Evolutionary conservation across 495 filamentous ascomycete species (phyloP).

Genomic region (Trypethelium eluteriae): DNA sequence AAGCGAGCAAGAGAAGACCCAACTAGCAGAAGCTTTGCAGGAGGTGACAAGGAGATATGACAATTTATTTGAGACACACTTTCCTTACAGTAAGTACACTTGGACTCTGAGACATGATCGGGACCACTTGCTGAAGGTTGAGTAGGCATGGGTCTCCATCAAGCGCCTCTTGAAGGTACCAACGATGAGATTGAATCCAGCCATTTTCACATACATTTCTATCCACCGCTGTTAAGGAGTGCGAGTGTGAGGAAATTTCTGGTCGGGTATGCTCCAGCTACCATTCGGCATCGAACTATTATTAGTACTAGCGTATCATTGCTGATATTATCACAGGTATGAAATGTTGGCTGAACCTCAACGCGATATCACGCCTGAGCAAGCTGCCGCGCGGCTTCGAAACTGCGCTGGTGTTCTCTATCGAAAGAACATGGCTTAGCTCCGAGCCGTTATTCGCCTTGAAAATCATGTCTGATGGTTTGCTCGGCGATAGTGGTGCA

Average conservation of each 20-base stretch:
- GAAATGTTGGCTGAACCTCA: conserved; percentile 96
- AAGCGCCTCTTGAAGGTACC: conserved; percentile 82
- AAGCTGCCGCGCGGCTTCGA: conserved; percentile 73
- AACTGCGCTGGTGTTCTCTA: conserved; percentile 75
- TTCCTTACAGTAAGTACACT: conserved; percentile 68
- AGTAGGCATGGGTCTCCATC: conserved; percentile 68
- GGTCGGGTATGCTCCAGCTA: conserved; percentile 54
- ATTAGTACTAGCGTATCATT: background rate
- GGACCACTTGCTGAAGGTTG: background rate
- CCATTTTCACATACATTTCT: conserved; percentile 95
- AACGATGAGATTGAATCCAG: conserved; percentile 76
- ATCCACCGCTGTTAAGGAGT: conserved; percentile 83
- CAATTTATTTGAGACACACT: conserved; percentile 92
- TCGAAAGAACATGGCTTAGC: conserved; percentile 52
- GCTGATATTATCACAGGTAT: conserved; percentile 38
- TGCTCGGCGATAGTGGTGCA: background rate
- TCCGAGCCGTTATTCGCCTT: background rate
- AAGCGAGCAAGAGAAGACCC: conserved; percentile 53
- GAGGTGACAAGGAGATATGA: conserved; percentile 88
- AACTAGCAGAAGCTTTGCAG: conserved; percentile 73
- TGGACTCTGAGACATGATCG: conserved; percentile 12
- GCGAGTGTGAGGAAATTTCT: conserved; percentile 93
- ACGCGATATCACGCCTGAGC: conserved; percentile 94
- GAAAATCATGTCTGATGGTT: background rate
- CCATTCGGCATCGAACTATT: background rate